A percentile compares a stretch with the other conserved stretches of the same genome.
Evolutionary conservation across 2,329 filamentous ascomycete species (phyloP).

Genomic region (Dendrostoma leiphaemia): DNA sequence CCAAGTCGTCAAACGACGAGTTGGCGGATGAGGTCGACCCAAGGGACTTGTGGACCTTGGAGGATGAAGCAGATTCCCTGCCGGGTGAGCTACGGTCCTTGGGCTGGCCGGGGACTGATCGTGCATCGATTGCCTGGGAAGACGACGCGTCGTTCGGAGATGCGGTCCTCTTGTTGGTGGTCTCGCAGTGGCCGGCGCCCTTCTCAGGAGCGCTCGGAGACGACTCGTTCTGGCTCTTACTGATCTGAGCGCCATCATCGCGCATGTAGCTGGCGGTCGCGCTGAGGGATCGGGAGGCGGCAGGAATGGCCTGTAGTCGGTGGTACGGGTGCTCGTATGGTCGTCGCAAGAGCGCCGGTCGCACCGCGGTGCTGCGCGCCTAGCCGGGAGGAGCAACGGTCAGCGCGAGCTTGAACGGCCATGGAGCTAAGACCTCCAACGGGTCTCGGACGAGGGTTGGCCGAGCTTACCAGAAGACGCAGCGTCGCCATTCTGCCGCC

Average conservation of each 20-base stretch:
- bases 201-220: too few relatives aligned
- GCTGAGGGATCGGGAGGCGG: conserved; percentile 12
- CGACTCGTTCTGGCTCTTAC: conserved; percentile 3
- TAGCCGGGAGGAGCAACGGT: conserved; percentile 4
- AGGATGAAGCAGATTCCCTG: not conserved
- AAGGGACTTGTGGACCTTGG: conserved; percentile 25
- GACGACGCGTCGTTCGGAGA: not conserved
- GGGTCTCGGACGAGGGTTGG: not conserved
- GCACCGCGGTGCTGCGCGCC: conserved; percentile 13
- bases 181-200: too few relatives aligned
- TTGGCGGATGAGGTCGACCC: conserved; percentile 25
- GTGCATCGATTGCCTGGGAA: not conserved
- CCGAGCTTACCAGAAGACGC: conserved; percentile 19
- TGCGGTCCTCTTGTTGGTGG: not conserved
- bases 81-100: not conserved
- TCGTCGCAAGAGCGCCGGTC: conserved; percentile 4
- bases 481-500: conserved; percentile 19
- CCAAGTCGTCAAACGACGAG: conserved; percentile 20
- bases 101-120: not conserved
- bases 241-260: not conserved
- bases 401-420: conserved; percentile 1
- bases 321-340: conserved; percentile 10
- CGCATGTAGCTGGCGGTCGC: conserved; percentile 12
- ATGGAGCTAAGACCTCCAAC: conserved; percentile 10
- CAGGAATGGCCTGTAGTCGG: conserved; percentile 15